Percentiles rank a stretch among this genome's conserved stretches.
phyloP scores from a whole-genome alignment of 371 early-diverging fungal species.

The Apophysomyces ossiformis region DNA sequence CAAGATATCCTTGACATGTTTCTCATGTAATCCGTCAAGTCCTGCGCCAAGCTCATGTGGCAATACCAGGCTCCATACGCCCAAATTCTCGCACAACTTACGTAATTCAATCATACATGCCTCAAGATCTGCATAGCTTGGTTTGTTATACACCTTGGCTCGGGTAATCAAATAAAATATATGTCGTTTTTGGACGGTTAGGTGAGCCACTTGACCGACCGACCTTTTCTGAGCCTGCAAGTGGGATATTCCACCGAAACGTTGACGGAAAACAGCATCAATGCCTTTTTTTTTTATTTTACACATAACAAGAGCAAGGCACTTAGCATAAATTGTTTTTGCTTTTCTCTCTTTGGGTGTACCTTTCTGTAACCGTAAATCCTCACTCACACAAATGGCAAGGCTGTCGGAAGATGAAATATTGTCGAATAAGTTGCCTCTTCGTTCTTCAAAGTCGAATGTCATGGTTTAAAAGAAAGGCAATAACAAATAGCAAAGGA shows the following conservation, averaged over 20 bases:
- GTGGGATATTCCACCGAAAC: constrained; percentile 24
- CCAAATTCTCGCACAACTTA: constrained; percentile 30
- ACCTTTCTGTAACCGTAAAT: constrained; percentile 38
- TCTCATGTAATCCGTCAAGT: constrained; percentile 34
- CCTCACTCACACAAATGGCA: constrained; percentile 35
- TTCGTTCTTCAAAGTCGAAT: constrained; percentile 47
- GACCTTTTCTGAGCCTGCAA: constrained; percentile 34
- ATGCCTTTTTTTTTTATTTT: constrained; percentile 18
- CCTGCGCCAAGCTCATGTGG: constrained; percentile 35
- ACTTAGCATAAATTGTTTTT: not conserved
- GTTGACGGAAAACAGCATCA: constrained; percentile 28
- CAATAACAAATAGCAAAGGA: constrained; percentile 1
- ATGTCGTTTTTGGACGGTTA: constrained; percentile 23
- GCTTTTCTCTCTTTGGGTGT: not conserved
- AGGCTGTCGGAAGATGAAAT: constrained; percentile 28
- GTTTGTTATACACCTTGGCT: constrained; percentile 35
- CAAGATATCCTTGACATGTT: constrained; percentile 33
- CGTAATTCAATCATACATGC: constrained; percentile 32
- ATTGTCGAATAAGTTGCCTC: constrained; percentile 32
- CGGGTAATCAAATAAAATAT: constrained; percentile 38
- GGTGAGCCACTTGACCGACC: constrained; percentile 36
- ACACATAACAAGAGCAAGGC: too few species aligned
- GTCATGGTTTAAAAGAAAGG: constrained; percentile 29
- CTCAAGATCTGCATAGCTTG: constrained; percentile 33
- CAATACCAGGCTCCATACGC: constrained; percentile 30